These are phyloP conservation scores for Picea abies DNA, from an alignment of 83 land plant species.

Conservation along the genomic window DNA sequence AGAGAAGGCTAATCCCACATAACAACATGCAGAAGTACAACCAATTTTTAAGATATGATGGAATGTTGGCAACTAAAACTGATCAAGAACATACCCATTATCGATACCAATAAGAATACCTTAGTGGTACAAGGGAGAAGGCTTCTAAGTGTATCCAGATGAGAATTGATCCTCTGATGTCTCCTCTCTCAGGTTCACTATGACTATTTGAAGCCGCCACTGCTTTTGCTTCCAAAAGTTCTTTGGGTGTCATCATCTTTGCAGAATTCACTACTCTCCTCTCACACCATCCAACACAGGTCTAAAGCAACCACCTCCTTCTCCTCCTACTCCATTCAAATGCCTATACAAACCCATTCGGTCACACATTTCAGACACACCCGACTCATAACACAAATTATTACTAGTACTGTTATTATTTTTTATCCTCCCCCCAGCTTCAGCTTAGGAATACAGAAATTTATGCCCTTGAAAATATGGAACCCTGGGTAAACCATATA, in stretches of 20 bases:
- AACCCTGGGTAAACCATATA: too few relatives aligned
- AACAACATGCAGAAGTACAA: not conserved
- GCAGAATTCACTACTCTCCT: slow-evolving; percentile 33
- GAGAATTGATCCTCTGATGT: slow-evolving; percentile 34
- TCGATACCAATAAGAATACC: slow-evolving; percentile 2
- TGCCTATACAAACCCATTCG: slow-evolving; percentile 5
- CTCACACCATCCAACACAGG: slow-evolving; percentile 30
- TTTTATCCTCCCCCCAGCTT: not conserved
- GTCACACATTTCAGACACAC: slow-evolving; percentile 8
- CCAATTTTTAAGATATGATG: too few relatives aligned
- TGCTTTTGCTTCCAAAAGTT: slow-evolving; percentile 36
- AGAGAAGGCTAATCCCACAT: not conserved
- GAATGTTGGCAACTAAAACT: too few relatives aligned
- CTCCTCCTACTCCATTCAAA: slow-evolving; percentile 7
- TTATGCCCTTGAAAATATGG: too few relatives aligned
- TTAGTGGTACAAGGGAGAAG: slow-evolving; percentile 29
- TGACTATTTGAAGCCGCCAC: slow-evolving; percentile 36
- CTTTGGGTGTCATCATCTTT: slow-evolving; percentile 31
- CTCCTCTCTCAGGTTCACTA: slow-evolving; percentile 34
- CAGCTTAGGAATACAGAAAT: too few relatives aligned
- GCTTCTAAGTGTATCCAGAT: slow-evolving; percentile 21
- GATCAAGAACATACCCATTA: too few relatives aligned
- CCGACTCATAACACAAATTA: not conserved
- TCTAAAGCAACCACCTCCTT: slow-evolving; percentile 15
- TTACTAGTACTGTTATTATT: not conserved